Conservation (phyloP, 148 eudicot genomes). For the Rhododendron simsii region DNA sequence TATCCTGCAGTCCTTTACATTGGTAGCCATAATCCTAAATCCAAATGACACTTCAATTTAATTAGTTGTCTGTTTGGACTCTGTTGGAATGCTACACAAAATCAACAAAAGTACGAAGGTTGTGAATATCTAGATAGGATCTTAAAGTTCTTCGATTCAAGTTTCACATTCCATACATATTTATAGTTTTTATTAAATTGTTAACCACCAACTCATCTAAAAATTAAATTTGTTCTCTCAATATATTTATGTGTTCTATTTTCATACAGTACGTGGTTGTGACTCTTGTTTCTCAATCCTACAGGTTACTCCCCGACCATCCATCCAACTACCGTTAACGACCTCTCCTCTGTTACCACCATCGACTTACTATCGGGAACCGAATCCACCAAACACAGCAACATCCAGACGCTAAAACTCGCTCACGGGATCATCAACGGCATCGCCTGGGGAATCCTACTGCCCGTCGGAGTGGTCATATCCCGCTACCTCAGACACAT, state of each 20-base stretch:
- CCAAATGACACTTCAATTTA: too few relatives aligned
- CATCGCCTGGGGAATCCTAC: constrained; percentile 76
- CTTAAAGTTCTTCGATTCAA: too few relatives aligned
- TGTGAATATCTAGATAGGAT: too few relatives aligned
- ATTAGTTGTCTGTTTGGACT: too few relatives aligned
- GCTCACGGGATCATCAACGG: constrained; percentile 71
- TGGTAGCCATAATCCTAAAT: too few relatives aligned
- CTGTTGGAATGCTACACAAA: too few relatives aligned
- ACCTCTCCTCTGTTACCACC: constrained; percentile 67
- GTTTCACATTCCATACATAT: too few relatives aligned
- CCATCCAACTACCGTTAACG: constrained; percentile 68
- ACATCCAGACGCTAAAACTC: constrained; percentile 40
- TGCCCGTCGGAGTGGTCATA: constrained; percentile 60
- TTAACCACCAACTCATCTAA: too few relatives aligned
- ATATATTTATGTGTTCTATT: neutral
- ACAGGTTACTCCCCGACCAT: constrained; percentile 78
- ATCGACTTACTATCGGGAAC: constrained; percentile 63
- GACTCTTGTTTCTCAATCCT: neutral
- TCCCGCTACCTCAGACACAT: constrained; percentile 81
- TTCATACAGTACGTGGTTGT: neutral
- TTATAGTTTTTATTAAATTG: too few relatives aligned
- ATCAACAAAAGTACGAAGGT: too few relatives aligned
- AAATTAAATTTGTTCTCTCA: too few relatives aligned
- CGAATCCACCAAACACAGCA: constrained; percentile 23
- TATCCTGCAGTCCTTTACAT: too few relatives aligned